Evolutionary conservation across 1,284 basidiomycete genomes (phyloP).

Genomic region (Tilletia indica): DNA sequence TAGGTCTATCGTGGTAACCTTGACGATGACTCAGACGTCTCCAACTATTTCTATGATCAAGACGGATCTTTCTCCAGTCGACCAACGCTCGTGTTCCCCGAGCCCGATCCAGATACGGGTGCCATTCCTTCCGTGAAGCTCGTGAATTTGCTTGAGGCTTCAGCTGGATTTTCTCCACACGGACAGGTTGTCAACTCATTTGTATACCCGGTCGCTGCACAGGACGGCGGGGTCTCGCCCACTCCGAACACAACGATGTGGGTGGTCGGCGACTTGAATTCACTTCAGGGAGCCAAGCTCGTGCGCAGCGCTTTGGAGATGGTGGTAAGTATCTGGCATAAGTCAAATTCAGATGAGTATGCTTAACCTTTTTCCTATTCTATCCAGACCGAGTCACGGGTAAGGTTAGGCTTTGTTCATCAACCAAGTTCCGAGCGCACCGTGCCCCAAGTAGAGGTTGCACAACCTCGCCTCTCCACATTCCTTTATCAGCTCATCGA

Average conservation of each 20-base stretch:
- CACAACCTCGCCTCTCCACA: constrained; percentile 24
- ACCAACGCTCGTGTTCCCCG: constrained; percentile 67
- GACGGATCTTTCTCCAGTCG: constrained; percentile 69
- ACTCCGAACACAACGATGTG: constrained; percentile 62
- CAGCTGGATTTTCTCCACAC: constrained; percentile 10
- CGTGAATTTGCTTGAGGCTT: constrained; percentile 32
- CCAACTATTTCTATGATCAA: constrained; percentile 84
- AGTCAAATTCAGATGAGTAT: background rate
- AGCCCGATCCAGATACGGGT: constrained; percentile 9
- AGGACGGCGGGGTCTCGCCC: constrained; percentile 24
- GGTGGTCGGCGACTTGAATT: constrained; percentile 78
- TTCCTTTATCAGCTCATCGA: constrained; percentile 27
- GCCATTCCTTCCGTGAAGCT: background rate
- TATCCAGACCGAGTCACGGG: constrained; percentile 27
- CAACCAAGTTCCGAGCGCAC: constrained; percentile 33
- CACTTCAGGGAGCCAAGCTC: constrained; percentile 63
- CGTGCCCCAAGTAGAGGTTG: constrained; percentile 21
- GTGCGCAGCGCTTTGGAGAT: constrained; percentile 65
- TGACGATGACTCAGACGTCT: constrained; percentile 64
- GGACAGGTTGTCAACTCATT: constrained; percentile 30
- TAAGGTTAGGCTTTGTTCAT: constrained; percentile 58
- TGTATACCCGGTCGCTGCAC: constrained; percentile 22
- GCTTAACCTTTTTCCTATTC: background rate
- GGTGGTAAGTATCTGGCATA: constrained; percentile 18
- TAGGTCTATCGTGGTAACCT: constrained; percentile 69